These are phyloP conservation scores for Podospora pseudoanserina DNA, from an alignment of 495 filamentous ascomycete genomes.

Conservation along the genomic window DNA sequence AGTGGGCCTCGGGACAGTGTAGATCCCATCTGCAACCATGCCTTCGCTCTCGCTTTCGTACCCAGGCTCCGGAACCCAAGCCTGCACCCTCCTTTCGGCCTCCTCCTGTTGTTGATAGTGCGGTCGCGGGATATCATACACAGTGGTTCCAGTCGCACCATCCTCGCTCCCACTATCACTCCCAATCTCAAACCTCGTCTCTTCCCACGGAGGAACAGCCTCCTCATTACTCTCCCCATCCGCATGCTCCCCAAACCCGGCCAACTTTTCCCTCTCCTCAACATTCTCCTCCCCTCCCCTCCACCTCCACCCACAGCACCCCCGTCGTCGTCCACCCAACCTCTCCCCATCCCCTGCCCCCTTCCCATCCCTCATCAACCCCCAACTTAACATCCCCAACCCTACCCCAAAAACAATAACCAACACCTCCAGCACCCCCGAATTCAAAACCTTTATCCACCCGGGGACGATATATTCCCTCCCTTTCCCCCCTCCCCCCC, in stretches of 20 bases:
- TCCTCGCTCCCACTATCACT: neutral
- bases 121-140: neutral
- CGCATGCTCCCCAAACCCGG: conserved; percentile 1
- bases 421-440: neutral
- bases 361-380: neutral
- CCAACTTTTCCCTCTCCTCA: conserved; percentile 8
- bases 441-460: neutral
- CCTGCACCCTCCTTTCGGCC: neutral
- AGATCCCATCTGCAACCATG: neutral
- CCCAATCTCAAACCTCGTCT: neutral
- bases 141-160: neutral
- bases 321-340: neutral
- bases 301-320: neutral
- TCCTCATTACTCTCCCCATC: conserved; percentile 1
- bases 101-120: neutral
- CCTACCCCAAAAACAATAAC: neutral
- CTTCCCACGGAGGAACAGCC: neutral
- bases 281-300: neutral
- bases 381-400: neutral
- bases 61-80: neutral
- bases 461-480: neutral
- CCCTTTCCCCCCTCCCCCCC: neutral
- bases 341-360: neutral
- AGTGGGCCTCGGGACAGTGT: neutral
- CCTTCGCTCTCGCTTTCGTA: neutral